A percentile compares a stretch with the other conserved stretches of the same genome.
Evolutionary conservation across 345 rosid genomes (phyloP).

Genomic region (Gossypium bickii): DNA sequence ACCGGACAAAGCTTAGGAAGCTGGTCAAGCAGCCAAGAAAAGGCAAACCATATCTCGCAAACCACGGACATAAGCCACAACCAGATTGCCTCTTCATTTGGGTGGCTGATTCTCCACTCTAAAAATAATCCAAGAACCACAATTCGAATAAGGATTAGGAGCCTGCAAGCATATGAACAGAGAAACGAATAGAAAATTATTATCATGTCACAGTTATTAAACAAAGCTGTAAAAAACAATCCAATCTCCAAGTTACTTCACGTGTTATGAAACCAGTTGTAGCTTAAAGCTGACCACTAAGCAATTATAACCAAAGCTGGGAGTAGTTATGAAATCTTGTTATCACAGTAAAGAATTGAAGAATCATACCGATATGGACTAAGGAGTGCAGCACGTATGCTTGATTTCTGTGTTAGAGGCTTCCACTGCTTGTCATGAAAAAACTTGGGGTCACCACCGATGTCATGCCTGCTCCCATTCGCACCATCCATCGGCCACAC

Average conservation of each 20-base stretch:
- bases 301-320: neutral
- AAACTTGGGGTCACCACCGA: conserved; percentile 13
- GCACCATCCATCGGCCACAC: conserved; percentile 38
- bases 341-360: neutral
- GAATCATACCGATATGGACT: conserved; percentile 46
- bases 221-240: neutral
- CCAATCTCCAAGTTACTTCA: neutral
- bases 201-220: neutral
- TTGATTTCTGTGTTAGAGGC: conserved; percentile 42
- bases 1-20: conserved; percentile 73
- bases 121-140: conserved; percentile 56
- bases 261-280: neutral
- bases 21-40: conserved; percentile 86
- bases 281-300: neutral
- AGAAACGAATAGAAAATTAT: conserved; percentile 1
- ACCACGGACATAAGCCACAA: conserved; percentile 68
- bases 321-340: neutral
- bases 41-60: conserved; percentile 87
- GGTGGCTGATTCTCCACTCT: conserved; percentile 60
- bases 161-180: conserved; percentile 38
- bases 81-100: conserved; percentile 78
- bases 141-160: conserved; percentile 48
- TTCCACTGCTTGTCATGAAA: conserved; percentile 44
- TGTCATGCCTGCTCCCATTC: conserved; percentile 19
- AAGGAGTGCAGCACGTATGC: conserved; percentile 39